Conservation (phyloP, 176 grass and related monocot genomes). For the Musa troglodytarum region DNA sequence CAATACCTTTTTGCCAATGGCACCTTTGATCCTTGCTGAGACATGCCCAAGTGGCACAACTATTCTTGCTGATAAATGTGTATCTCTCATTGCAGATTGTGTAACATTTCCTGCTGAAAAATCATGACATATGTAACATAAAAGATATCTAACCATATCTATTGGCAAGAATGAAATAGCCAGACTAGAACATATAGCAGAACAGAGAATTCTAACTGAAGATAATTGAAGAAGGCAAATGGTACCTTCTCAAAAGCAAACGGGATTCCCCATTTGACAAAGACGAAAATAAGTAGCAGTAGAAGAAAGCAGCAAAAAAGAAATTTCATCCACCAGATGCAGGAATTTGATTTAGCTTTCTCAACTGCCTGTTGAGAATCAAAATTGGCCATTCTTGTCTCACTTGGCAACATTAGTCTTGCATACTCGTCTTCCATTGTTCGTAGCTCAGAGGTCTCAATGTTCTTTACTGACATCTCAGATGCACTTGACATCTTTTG, state of each 20-base stretch:
- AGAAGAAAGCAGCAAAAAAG: constrained; percentile 29
- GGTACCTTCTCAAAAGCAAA: constrained; percentile 82
- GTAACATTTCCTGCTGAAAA: neutral
- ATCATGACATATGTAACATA: neutral
- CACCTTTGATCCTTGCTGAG: too few relatives aligned
- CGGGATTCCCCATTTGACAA: constrained; percentile 70
- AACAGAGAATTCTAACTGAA: neutral
- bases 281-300: constrained; percentile 35
- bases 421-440: constrained; percentile 25
- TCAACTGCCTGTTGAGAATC: constrained; percentile 14
- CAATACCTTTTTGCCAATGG: too few relatives aligned
- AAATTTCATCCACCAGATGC: constrained; percentile 42
- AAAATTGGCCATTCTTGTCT: constrained; percentile 1
- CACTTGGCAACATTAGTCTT: constrained; percentile 21
- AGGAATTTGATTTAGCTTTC: constrained; percentile 17
- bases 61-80: too few relatives aligned
- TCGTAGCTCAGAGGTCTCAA: constrained; percentile 31
- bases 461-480: constrained; percentile 21
- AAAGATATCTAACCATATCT: neutral
- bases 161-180: neutral
- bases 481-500: constrained; percentile 19
- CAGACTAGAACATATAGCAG: neutral
- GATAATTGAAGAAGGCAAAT: neutral
- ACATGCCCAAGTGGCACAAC: too few relatives aligned
- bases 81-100: neutral